These are phyloP conservation scores for Ceratobasidium sp. DNA, from an alignment of 1,284 basidiomycete species.

Conservation along the genomic window DNA sequence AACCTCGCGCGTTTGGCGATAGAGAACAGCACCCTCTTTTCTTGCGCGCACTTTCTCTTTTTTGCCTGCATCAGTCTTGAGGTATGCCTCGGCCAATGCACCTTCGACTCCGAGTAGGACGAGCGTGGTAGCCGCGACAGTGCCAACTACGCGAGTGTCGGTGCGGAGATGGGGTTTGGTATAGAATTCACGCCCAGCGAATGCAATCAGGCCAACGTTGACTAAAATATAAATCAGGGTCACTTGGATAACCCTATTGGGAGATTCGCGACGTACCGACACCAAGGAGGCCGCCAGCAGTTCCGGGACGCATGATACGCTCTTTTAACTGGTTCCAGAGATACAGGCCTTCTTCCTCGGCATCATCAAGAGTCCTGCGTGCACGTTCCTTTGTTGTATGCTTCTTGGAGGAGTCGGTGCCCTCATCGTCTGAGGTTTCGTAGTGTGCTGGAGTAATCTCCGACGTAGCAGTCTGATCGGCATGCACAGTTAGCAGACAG, in stretches of 20 bases:
- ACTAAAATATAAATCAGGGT: constrained; percentile 57
- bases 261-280: constrained; percentile 62
- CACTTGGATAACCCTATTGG: background rate
- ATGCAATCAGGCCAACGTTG: constrained; percentile 75
- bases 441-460: constrained; percentile 27
- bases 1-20: constrained; percentile 68
- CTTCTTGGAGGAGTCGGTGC: constrained; percentile 20
- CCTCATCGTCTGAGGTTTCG: constrained; percentile 26
- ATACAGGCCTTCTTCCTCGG: constrained; percentile 64
- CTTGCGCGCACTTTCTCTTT: constrained; percentile 68
- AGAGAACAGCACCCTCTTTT: constrained; percentile 70
- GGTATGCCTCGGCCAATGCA: constrained; percentile 70
- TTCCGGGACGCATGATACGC: constrained; percentile 71
- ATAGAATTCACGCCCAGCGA: constrained; percentile 73
- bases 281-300: constrained; percentile 78
- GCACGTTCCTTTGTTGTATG: constrained; percentile 50
- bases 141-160: constrained; percentile 67
- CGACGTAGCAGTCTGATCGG: constrained; percentile 46
- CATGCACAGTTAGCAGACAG: background rate
- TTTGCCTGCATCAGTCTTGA: constrained; percentile 67
- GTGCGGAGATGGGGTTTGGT: constrained; percentile 70
- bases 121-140: constrained; percentile 65
- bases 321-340: constrained; percentile 69
- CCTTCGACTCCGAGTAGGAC: constrained; percentile 71
- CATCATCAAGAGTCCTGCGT: constrained; percentile 59